Base-by-base conservation (phyloP, 306 rosid species). In the Cucumis cinereus region DNA sequence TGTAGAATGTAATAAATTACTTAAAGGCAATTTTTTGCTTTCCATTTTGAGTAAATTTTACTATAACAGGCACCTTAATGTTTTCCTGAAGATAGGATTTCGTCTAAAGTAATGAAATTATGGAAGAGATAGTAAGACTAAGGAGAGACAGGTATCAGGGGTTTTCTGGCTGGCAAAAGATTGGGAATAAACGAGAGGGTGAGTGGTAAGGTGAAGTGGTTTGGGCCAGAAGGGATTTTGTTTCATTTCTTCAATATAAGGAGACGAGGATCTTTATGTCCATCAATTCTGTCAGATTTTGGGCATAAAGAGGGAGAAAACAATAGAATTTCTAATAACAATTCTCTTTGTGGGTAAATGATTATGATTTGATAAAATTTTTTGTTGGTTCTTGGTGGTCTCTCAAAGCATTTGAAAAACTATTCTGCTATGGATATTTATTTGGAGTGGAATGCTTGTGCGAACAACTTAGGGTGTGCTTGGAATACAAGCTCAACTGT, bases 201-300 rank as follows among this genome's bases (percentile, higher is more conserved):
- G 52, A 81, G 49, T 41, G 96, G 93, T 7, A 91, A 83, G 57
- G 97, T 91, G 77, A 93, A 89, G 75, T 92, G 98, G 94, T 90
- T 92, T 86, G 85, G 95, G 89, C 71, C 78, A 76, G 75, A 93
- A 90, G 86, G 96, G 93, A 1, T 90, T 75, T 56, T 94, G 95
- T 0, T 90, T 90, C 88, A 93, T 90, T 15, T 89, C 96, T 82
- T 96, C 98, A 0, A 76, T 78, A 30, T 83, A 90, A 50, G 97
- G 97, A 12, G 76, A 87, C 35, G 91, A 86, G 0, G 96, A 93
- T 8, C 86, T 90, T 45, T 89, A 90, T 13, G 98, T 89, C 7
- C 98, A 93, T 63, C 93, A 93, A 56, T 88, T 92, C 12, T 86
- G 83, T 90, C 81, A 80, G 86, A 66, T 59, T 94, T 54, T 89